Percentiles rank a stretch among this genome's conserved stretches.
Conservation (phyloP, 306 rosid genomes). For the Glycyrrhiza uralensis region DNA sequence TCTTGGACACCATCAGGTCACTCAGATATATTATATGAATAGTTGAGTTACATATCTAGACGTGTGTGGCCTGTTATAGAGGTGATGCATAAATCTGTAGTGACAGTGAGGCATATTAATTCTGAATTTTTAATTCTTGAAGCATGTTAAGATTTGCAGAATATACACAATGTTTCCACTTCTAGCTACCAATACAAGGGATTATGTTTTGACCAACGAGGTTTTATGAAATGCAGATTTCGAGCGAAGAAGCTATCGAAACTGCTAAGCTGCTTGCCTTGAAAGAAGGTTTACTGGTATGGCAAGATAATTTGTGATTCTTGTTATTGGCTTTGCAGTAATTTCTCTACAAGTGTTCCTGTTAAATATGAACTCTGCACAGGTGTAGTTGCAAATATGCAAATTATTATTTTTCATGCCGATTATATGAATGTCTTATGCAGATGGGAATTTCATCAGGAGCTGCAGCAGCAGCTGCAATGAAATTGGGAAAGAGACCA, state of each 20-base stretch:
- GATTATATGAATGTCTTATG: constrained; percentile 7
- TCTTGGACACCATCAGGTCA: background rate
- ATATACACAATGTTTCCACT: background rate
- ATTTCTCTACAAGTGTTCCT: background rate
- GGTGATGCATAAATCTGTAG: background rate
- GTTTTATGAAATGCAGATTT: constrained; percentile 39
- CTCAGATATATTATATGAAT: background rate
- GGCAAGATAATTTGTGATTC: background rate
- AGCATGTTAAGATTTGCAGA: background rate
- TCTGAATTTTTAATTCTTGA: background rate
- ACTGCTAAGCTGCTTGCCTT: constrained; percentile 63
- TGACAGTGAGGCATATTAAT: background rate
- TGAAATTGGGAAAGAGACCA: constrained; percentile 61
- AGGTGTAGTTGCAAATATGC: background rate
- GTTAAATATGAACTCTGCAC: background rate
- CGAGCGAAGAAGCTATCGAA: constrained; percentile 72
- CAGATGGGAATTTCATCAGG: constrained; percentile 89
- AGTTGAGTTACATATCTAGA: background rate
- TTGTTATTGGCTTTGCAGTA: background rate
- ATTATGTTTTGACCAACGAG: background rate
- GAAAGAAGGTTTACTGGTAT: constrained; percentile 85
- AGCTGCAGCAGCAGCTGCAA: constrained; percentile 74
- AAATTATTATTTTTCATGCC: background rate
- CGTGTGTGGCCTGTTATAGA: background rate
- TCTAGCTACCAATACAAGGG: background rate